Percentiles rank a stretch among this genome's conserved stretches.
Evolutionary conservation across 2,329 filamentous ascomycete genomes (phyloP).

Genomic region (Pseudocercospora ulei): DNA sequence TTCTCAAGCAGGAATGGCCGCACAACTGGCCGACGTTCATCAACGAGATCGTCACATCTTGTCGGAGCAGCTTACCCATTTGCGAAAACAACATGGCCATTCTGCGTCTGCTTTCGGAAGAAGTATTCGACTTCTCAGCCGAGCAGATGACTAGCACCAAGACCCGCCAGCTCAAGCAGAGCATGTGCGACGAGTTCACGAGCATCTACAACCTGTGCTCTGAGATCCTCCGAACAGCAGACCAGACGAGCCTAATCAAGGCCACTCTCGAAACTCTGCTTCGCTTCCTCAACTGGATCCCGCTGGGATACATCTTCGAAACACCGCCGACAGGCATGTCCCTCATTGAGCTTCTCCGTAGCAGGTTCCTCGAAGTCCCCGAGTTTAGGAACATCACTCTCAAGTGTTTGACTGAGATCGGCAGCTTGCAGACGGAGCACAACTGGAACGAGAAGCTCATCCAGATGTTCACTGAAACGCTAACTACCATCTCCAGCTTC

Average conservation of each 20-base stretch:
- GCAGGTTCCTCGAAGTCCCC: conserved; percentile 80
- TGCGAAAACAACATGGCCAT: conserved; percentile 99
- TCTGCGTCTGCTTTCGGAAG: conserved; percentile 84
- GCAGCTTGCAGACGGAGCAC: conserved; percentile 74
- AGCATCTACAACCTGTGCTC: conserved; percentile 96
- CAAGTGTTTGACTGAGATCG: conserved; percentile 95
- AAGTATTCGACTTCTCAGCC: conserved; percentile 97
- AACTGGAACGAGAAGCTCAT: conserved; percentile 92
- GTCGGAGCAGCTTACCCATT: conserved; percentile 87
- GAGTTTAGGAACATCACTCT: conserved; percentile 96
- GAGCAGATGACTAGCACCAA: conserved; percentile 99
- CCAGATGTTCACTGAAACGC: conserved; percentile 95
- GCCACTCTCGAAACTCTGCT: conserved; percentile 93
- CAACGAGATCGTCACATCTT: conserved; percentile 97
- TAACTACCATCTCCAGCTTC: conserved; percentile 85
- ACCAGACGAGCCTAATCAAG: conserved; percentile 79
- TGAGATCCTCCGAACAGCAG: conserved; percentile 83
- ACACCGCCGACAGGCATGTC: conserved; percentile 53
- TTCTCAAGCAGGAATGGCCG: conserved; percentile 98
- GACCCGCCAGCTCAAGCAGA: conserved; percentile 91
- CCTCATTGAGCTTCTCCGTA: conserved; percentile 87
- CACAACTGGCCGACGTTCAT: conserved; percentile 99
- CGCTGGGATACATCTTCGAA: conserved; percentile 96
- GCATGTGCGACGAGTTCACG: conserved; percentile 97
- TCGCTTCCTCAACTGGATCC: conserved; percentile 98